These are phyloP conservation scores for Coemansia biformis DNA, from an alignment of 192 early-diverging fungal species.

Conservation along the genomic window DNA sequence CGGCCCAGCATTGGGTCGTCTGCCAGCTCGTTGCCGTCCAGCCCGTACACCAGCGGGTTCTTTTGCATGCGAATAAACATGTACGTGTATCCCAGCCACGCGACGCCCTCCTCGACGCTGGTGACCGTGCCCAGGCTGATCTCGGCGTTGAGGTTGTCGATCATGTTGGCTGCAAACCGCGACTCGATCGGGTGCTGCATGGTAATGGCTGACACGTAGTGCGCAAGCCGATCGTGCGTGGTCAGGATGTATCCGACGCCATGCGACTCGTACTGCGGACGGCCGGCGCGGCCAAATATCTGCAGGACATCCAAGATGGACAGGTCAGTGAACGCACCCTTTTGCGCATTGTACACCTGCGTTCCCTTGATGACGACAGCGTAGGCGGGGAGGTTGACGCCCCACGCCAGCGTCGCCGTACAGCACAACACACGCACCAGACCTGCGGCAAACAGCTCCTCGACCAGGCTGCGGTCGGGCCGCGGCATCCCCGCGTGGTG, in stretches of 20 bases:
- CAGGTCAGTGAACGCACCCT: conserved; percentile 89
- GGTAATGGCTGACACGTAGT: conserved; percentile 92
- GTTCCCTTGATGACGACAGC: conserved; percentile 99
- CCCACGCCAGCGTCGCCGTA: conserved; percentile 98
- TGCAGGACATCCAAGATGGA: conserved; percentile 98
- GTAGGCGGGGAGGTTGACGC: conserved; percentile 96
- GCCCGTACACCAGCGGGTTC: conserved; percentile 92
- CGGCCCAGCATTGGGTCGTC: conserved; percentile 77
- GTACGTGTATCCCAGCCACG: conserved; percentile 98
- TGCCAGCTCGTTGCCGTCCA: conserved; percentile 66
- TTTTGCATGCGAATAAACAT: conserved; percentile 92
- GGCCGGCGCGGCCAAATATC: conserved; percentile 98
- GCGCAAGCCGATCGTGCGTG: conserved; percentile 83
- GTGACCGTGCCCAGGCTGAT: conserved; percentile 93
- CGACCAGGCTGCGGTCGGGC: conserved; percentile 77
- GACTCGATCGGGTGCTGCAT: conserved; percentile 98
- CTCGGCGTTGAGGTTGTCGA: conserved; percentile 97
- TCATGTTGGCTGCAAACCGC: conserved; percentile 73
- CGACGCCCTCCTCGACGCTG: conserved; percentile 88
- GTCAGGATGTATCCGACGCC: conserved; percentile 96
- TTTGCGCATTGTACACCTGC: conserved; percentile 88
- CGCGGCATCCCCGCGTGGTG: conserved; percentile 97
- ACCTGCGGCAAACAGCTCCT: conserved; percentile 87
- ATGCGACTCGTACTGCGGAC: conserved; percentile 84
- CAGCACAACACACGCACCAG: conserved; percentile 80